Conservation (phyloP, 305 asterid species). For the Fraxinus latifolia region DNA sequence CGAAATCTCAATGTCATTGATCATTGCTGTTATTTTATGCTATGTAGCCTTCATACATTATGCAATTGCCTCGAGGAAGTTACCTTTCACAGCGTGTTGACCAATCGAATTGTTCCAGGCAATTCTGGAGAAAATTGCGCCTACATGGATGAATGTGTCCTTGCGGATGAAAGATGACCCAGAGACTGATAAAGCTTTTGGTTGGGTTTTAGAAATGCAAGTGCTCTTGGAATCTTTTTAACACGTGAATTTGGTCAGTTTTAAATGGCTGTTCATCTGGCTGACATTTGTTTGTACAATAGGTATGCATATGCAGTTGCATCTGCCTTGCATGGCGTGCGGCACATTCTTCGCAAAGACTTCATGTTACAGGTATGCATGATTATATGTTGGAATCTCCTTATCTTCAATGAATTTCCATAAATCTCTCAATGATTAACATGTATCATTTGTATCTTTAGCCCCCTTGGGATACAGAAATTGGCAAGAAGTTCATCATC, state of each 20-base stretch:
- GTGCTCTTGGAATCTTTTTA: conserved; percentile 30
- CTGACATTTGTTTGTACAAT: conserved; percentile 23
- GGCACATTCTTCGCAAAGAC: conserved; percentile 80
- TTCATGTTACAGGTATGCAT: conserved; percentile 88
- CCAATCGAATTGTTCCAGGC: conserved; percentile 44
- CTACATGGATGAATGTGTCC: conserved; percentile 98
- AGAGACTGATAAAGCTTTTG: conserved; percentile 91
- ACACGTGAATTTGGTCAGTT: conserved; percentile 16
- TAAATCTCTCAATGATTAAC: conserved; percentile 19
- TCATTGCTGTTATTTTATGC: background rate
- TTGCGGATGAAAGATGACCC: conserved; percentile 94
- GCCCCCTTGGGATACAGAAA: conserved; percentile 91
- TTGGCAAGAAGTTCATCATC: conserved; percentile 78
- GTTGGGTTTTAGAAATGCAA: conserved; percentile 98
- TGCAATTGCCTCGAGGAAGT: conserved; percentile 1
- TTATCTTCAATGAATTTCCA: background rate
- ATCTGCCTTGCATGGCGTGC: conserved; percentile 93
- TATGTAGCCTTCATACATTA: background rate
- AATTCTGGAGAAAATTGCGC: conserved; percentile 78
- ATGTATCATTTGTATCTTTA: conserved; percentile 31
- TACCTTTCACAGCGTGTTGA: conserved; percentile 10
- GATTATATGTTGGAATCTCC: conserved; percentile 23
- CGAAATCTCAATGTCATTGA: conserved; percentile 6
- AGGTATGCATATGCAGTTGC: conserved; percentile 98
- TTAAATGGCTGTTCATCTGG: conserved; percentile 11